phyloP scores from a whole-genome alignment of 352 stramenopile species.

The Globisporangium alternatum region DNA sequence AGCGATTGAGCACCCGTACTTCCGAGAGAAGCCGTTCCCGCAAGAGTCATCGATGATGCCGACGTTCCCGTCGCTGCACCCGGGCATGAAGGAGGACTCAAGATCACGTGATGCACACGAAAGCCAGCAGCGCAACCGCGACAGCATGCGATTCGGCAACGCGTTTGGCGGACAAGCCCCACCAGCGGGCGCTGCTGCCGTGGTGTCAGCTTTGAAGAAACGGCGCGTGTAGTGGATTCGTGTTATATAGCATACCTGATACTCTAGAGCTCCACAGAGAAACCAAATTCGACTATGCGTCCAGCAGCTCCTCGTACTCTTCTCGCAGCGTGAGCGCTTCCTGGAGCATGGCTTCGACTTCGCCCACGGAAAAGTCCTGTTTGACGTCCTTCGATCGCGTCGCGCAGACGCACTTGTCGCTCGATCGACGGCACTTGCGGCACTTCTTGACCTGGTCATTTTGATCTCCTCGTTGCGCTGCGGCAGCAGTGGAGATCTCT shows the following conservation, averaged over 20 bases:
- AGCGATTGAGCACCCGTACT: conserved; percentile 55
- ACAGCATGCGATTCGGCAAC: conserved; percentile 15
- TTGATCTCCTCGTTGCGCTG: conserved; percentile 14
- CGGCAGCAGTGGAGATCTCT: conserved; percentile 15
- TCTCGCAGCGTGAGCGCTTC: conserved; percentile 66
- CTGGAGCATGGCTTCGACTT: conserved; percentile 67
- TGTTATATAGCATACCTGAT: background rate
- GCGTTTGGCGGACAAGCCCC: conserved; percentile 5
- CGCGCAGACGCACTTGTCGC: conserved; percentile 63
- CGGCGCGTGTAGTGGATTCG: conserved; percentile 9
- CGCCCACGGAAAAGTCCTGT: conserved; percentile 41
- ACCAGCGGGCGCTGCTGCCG: background rate
- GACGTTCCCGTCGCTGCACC: conserved; percentile 56
- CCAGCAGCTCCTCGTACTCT: conserved; percentile 67
- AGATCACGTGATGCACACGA: background rate
- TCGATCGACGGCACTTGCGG: conserved; percentile 66
- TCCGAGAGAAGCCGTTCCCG: conserved; percentile 60
- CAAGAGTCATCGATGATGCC: conserved; percentile 62
- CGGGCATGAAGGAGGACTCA: conserved; percentile 28
- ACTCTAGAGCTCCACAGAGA: background rate
- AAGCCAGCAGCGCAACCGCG: conserved; percentile 3
- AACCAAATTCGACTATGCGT: conserved; percentile 16
- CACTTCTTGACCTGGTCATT: conserved; percentile 35
- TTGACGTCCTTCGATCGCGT: conserved; percentile 20
- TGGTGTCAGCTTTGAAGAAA: conserved; percentile 14